phyloP scores from a whole-genome alignment of 176 grass and related monocot species.

The Aegilops sharonensis region DNA sequence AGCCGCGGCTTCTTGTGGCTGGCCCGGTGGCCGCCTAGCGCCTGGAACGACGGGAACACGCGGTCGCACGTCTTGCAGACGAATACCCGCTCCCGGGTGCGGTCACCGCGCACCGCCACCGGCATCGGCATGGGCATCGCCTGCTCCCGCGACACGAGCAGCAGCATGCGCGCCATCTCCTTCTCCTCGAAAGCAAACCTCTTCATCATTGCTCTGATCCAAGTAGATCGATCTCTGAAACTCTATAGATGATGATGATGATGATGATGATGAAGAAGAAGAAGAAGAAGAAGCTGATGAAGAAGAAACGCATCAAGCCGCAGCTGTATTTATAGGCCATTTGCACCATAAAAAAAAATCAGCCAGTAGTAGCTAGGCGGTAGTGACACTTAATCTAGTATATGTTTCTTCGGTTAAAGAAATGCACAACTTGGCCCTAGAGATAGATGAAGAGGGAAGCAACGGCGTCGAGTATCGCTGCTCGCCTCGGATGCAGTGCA shows the following conservation, averaged over 20 bases:
- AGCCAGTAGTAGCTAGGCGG: background rate
- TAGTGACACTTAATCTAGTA: background rate
- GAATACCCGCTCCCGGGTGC: conserved; percentile 41
- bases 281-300: conserved; percentile 13
- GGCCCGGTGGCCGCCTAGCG: conserved; percentile 86
- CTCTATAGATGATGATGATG: background rate
- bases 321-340: conserved; percentile 43
- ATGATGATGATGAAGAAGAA: conserved; percentile 15
- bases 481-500: too few species aligned
- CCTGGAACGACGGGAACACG: conserved; percentile 82
- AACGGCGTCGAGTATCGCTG: background rate
- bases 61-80: conserved; percentile 97
- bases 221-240: background rate
- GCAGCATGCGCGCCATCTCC: conserved; percentile 52
- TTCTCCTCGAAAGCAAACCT: conserved; percentile 34
- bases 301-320: background rate
- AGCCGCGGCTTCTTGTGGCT: conserved; percentile 91
- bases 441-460: conserved; percentile 4
- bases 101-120: background rate
- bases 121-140: background rate
- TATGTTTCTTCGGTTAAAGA: background rate
- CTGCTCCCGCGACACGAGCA: conserved; percentile 52
- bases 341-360: conserved; percentile 15
- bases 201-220: conserved; percentile 23
- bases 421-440: conserved; percentile 23